These are phyloP conservation scores for Solanum hybrid DNA, from an alignment of 305 asterid species.

Conservation along the genomic window DNA sequence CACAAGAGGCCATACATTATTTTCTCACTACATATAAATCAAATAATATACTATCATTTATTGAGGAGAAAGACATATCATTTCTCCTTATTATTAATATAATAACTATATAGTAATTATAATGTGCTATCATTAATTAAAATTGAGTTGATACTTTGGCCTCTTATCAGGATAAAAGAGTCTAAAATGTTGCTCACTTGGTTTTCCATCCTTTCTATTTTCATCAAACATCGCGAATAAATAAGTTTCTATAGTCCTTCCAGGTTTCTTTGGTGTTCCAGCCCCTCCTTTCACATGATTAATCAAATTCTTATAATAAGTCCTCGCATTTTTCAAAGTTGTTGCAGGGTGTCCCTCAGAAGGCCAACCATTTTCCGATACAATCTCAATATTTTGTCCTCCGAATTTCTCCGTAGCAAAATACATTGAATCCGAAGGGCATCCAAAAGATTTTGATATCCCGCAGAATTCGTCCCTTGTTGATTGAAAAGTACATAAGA, in stretches of 20 bases:
- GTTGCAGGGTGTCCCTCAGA: background rate
- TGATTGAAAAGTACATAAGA: conserved; percentile 22
- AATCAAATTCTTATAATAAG: background rate
- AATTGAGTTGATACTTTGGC: background rate
- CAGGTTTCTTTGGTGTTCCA: conserved; percentile 27
- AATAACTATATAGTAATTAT: too few relatives aligned
- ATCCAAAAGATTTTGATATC: too few relatives aligned
- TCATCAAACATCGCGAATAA: conserved; percentile 5
- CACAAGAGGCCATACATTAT: background rate
- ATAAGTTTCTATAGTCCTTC: conserved; percentile 3
- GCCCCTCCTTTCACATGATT: background rate
- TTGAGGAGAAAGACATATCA: background rate
- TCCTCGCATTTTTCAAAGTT: background rate
- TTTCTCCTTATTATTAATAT: background rate
- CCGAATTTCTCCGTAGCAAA: too few relatives aligned
- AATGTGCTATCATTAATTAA: background rate
- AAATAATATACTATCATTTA: background rate
- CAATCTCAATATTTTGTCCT: background rate
- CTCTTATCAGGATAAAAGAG: background rate
- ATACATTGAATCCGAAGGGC: too few relatives aligned
- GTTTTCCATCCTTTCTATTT: background rate
- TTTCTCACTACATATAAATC: background rate
- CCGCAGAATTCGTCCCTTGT: background rate
- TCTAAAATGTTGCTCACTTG: background rate
- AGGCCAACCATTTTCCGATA: background rate